Base-by-base conservation (phyloP, 2,329 filamentous ascomycete species). In the Zasmidium angulare region DNA sequence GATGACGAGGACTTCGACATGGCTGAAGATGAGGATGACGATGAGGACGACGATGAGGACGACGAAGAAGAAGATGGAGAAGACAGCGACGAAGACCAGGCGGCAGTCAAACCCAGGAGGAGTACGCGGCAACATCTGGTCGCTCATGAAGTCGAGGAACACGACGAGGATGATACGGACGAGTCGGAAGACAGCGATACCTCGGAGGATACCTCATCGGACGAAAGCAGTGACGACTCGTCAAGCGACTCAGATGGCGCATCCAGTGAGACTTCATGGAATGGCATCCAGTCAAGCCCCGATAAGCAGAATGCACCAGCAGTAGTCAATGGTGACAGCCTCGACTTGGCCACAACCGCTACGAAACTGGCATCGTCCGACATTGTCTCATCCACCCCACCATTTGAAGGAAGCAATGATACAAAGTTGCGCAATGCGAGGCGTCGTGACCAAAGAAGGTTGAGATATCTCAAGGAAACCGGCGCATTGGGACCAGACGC, bases 341-440 rank as follows among this genome's bases (percentile, higher is more conserved):
- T 2, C 19, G 19, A 11, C 46, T 48, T 20, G 4, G 14, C 46
- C 14, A 22, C 14, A 12, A 23, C 46, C 11, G 22, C 46, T 2
- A 48, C 46, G 14, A 48, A 48, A 20, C 11, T 12, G 20, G 6
- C 6, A 4, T 12, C 26, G 4, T 29, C 26, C 26, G 26, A 29
- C 26, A 29, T 11, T 4, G 3, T 52, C 14, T 29, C 47, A 19
- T 46, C 26, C n/a, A 36, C 19, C 6, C 24, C 62, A 24, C 68
- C 84, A 47, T 78, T 79, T 3, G 55, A 78, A 60, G 86, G 86
- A 17, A 78, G 76, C 29, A 64, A 69, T 21, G 66, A 70, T 19
- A 89, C 86, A 0, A 79, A 80, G 53, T 74, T 74, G 22, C 81
- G 85, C 61, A 89, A 89, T 63, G 68, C 74, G 26, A 79, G 86